Evolutionary conservation across 805 yeast species (phyloP).

Genomic region (Cyberlindnera galapagoensis): DNA sequence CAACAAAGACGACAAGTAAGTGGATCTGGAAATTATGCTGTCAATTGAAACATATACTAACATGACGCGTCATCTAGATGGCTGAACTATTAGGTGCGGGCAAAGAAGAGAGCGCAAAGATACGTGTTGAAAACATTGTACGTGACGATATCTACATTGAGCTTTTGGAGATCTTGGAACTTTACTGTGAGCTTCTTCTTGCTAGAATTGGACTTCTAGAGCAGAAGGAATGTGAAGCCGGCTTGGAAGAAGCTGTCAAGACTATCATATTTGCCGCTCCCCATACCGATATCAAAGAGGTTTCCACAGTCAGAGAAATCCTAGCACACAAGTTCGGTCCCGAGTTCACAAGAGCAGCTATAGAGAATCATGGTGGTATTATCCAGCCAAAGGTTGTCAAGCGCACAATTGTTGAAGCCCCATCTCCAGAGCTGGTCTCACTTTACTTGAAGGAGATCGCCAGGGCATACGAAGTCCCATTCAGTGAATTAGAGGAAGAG

Average conservation of each 20-base stretch:
- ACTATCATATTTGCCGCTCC: slow-evolving; percentile 64
- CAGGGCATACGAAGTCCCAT: slow-evolving; percentile 68
- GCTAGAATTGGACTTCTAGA: slow-evolving; percentile 66
- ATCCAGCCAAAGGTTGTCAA: slow-evolving; percentile 65
- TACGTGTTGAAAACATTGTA: slow-evolving; percentile 77
- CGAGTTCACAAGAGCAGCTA: slow-evolving; percentile 47
- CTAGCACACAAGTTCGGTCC: slow-evolving; percentile 57
- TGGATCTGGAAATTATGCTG: background rate
- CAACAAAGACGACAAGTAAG: slow-evolving; percentile 53
- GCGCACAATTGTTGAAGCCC: slow-evolving; percentile 63
- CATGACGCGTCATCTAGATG: slow-evolving; percentile 25
- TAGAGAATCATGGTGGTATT: slow-evolving; percentile 41
- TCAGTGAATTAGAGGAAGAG: slow-evolving; percentile 41
- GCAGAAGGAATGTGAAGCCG: slow-evolving; percentile 23
- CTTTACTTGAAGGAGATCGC: slow-evolving; percentile 78
- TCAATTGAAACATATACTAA: slow-evolving; percentile 29
- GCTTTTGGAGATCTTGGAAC: slow-evolving; percentile 68
- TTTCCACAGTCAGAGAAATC: slow-evolving; percentile 53
- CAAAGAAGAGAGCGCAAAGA: slow-evolving; percentile 76
- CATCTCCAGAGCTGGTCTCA: slow-evolving; percentile 55
- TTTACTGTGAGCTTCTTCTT: slow-evolving; percentile 73
- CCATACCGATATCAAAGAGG: slow-evolving; percentile 71
- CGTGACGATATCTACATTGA: slow-evolving; percentile 79
- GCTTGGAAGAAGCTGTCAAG: slow-evolving; percentile 58
- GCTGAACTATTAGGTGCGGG: slow-evolving; percentile 67